phyloP scores from a whole-genome alignment of 495 filamentous ascomycete species.

The Penicillium diatomitis region DNA sequence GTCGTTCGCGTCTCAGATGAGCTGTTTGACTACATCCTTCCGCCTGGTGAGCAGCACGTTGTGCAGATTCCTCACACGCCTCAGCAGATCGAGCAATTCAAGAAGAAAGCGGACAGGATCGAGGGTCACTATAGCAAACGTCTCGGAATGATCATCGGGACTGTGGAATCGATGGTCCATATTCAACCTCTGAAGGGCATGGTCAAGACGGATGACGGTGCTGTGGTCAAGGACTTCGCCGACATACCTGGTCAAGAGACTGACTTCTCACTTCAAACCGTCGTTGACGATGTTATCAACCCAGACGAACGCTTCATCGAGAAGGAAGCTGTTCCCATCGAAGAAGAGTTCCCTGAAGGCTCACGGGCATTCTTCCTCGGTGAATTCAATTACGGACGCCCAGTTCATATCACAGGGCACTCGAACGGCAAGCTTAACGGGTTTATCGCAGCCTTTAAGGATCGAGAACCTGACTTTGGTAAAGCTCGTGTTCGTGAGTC shows the following conservation, averaged over 20 bases:
- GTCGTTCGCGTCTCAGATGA: conserved; percentile 86
- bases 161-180: conserved; percentile 80
- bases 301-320: conserved; percentile 92
- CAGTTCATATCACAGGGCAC: conserved; percentile 73
- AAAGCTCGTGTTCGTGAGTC: conserved; percentile 57
- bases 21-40: conserved; percentile 77
- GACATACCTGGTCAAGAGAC: conserved; percentile 82
- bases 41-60: conserved; percentile 50
- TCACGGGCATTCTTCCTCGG: conserved; percentile 91
- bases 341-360: conserved; percentile 81
- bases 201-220: conserved; percentile 80
- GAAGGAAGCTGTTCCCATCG: conserved; percentile 70
- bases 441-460: conserved; percentile 57
- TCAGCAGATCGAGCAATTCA: conserved; percentile 73
- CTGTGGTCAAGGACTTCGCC: conserved; percentile 88
- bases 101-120: conserved; percentile 73
- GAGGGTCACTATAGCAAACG: conserved; percentile 83
- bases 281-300: conserved; percentile 85
- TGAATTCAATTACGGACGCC: conserved; percentile 86
- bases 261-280: conserved; percentile 80
- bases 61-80: conserved; percentile 61
- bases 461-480: conserved; percentile 74
- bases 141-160: conserved; percentile 77
- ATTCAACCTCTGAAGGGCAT: conserved; percentile 90
- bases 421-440: conserved; percentile 64